Evolutionary conservation across 768 basidiomycete genomes (phyloP).

Genomic region (Ramaria rubella): DNA sequence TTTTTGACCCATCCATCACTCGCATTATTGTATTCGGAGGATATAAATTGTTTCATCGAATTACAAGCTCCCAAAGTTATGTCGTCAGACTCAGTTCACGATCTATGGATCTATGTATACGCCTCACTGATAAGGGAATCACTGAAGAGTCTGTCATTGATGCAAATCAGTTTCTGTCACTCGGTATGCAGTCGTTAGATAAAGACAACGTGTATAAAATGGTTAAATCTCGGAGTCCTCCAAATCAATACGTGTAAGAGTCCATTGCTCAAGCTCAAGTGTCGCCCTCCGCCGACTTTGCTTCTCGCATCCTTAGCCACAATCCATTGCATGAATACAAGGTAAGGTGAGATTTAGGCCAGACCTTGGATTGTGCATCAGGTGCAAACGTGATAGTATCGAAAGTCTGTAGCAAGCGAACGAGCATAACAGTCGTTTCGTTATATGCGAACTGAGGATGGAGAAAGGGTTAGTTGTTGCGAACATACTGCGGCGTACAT

Average conservation of each 20-base stretch:
- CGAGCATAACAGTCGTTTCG: slow-evolving; percentile 47
- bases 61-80: too few species aligned
- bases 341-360: slow-evolving; percentile 31
- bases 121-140: too few species aligned
- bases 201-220: too few species aligned
- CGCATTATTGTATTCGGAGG: neutral
- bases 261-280: too few species aligned
- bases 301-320: neutral
- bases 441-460: slow-evolving; percentile 47
- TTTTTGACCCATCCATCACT: neutral
- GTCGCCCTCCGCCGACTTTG: too few species aligned
- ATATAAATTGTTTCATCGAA: neutral
- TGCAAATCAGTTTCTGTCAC: too few species aligned
- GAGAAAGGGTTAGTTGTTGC: neutral
- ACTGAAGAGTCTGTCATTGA: too few species aligned
- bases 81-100: too few species aligned
- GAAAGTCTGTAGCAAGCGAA: slow-evolving; percentile 46
- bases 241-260: too few species aligned
- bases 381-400: slow-evolving; percentile 34
- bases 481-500: neutral
- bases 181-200: too few species aligned
- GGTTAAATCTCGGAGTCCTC: too few species aligned
- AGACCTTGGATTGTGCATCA: slow-evolving; percentile 33
- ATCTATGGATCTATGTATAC: too few species aligned
- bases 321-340: slow-evolving; percentile 34